A percentile compares a stretch with the other conserved stretches of the same genome.
Evolutionary conservation across 2,329 filamentous ascomycete genomes (phyloP).

Genomic region (Pseudomassariella vexata): DNA sequence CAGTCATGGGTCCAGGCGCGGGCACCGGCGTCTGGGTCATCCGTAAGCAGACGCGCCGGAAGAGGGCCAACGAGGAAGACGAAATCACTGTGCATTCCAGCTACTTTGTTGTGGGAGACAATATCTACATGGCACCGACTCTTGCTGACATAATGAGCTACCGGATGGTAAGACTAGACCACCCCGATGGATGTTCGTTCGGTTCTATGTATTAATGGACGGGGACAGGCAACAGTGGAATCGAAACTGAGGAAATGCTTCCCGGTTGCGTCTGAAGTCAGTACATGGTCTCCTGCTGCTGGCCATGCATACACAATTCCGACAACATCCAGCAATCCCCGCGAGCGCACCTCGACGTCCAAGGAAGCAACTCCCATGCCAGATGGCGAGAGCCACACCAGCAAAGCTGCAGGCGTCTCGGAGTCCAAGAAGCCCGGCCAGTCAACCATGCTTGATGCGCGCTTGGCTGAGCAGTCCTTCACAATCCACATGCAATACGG

Average conservation of each 20-base stretch:
- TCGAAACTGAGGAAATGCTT: slow-evolving; percentile 42
- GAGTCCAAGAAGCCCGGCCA: slow-evolving; percentile 8
- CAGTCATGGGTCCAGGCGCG: slow-evolving; percentile 54
- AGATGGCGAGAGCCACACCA: slow-evolving; percentile 22
- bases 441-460: slow-evolving; percentile 17
- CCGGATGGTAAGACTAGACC: slow-evolving; percentile 40
- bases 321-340: slow-evolving; percentile 15
- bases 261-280: slow-evolving; percentile 41
- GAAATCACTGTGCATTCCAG: slow-evolving; percentile 53
- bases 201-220: too few relatives aligned
- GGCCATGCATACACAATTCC: slow-evolving; percentile 46
- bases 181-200: too few relatives aligned
- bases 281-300: slow-evolving; percentile 48
- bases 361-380: slow-evolving; percentile 44
- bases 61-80: slow-evolving; percentile 48
- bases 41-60: slow-evolving; percentile 59
- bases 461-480: slow-evolving; percentile 52
- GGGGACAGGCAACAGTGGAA: too few relatives aligned
- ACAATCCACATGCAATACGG: slow-evolving; percentile 52
- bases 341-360: slow-evolving; percentile 29
- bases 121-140: slow-evolving; percentile 61
- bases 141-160: slow-evolving; percentile 54
- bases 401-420: slow-evolving; percentile 1
- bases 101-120: slow-evolving; percentile 61
- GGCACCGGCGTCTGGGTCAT: slow-evolving; percentile 65